Evolutionary conservation across 306 rosid genomes (phyloP).

Genomic region (Arachis hypogaea): DNA sequence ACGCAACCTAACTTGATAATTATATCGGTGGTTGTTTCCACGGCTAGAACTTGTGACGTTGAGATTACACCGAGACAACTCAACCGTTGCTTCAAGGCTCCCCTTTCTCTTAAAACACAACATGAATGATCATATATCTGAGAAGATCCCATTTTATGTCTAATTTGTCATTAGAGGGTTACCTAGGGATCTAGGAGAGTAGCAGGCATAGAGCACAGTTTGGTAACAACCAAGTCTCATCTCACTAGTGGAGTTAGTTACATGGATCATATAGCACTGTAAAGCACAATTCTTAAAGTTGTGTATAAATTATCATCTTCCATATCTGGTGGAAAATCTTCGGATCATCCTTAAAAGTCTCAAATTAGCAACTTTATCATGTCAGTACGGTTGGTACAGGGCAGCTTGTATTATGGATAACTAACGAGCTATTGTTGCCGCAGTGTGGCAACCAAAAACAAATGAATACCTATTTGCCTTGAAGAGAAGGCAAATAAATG

Average conservation of each 20-base stretch:
- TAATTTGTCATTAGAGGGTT: neutral
- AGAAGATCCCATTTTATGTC: neutral
- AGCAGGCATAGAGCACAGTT: neutral
- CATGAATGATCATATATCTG: conserved; percentile 5
- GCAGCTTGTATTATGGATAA: neutral
- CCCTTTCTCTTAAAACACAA: neutral
- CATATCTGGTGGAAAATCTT: neutral
- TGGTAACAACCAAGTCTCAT: too few species aligned
- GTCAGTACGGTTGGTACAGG: neutral
- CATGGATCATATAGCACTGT: too few species aligned
- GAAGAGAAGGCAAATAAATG: neutral
- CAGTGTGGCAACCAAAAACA: neutral
- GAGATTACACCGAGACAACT: too few species aligned
- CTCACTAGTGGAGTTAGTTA: too few species aligned
- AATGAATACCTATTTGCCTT: conserved; percentile 7
- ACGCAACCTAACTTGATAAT: too few species aligned
- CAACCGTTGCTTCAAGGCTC: too few species aligned
- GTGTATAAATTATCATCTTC: neutral
- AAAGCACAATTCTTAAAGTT: neutral
- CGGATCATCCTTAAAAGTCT: neutral
- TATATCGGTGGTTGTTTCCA: too few species aligned
- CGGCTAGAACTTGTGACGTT: too few species aligned
- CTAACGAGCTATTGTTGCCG: conserved; percentile 1
- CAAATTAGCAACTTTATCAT: neutral
- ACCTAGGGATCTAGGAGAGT: neutral